Evolutionary conservation across 2,329 filamentous ascomycete genomes (phyloP), one percentile per base, ranked within the genome.

Genomic region (Claviceps humidiphila): DNA sequence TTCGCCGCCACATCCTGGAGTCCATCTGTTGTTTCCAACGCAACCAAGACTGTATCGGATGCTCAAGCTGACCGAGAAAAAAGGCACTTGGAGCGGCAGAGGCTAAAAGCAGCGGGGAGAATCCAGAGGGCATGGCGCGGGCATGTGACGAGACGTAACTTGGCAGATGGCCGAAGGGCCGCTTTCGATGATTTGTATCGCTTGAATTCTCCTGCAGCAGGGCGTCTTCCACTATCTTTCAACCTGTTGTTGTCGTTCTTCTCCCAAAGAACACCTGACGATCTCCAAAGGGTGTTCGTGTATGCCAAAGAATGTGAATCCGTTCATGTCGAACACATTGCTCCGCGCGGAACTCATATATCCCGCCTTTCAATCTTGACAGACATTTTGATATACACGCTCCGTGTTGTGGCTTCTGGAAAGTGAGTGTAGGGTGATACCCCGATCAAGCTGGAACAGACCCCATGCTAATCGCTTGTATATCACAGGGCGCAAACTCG

Each of bases 81-180:
- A 59, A 80, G 93, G 59, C 88, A 95, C 60, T 81, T 81, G 49
- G 89, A 97, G 62, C 78, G 90, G 59, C 83, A 88, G 48, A 81
- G 82, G 54, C 69, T 90, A 49, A 85, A 83, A 61, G 88, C 90
- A 4, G 80, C 81, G 14, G 83, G 78, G 58, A 76, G 71, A 49
- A 81, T 97, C 58, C 93, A 97, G 66, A 78, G 80, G 58, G 73
- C 78, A 67, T 97, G 90, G 90, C 80, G 91, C 65, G 89, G 89
- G 14, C 78, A 94, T 66, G 75, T 67, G 53, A 74, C 72, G 54
- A 80, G 90, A 59, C 75, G 71, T 54, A 64, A 67, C 49, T 71
- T 87, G 56, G 80, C 80, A 57, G 68, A 75, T 47, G 61, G 63
- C 51, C 81, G 79, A 69, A 76, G 85, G 56, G 64, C 66, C 49